Evolutionary conservation across 345 rosid species (phyloP), one percentile per base, ranked within the genome.

Genomic region (Pistacia vera): DNA sequence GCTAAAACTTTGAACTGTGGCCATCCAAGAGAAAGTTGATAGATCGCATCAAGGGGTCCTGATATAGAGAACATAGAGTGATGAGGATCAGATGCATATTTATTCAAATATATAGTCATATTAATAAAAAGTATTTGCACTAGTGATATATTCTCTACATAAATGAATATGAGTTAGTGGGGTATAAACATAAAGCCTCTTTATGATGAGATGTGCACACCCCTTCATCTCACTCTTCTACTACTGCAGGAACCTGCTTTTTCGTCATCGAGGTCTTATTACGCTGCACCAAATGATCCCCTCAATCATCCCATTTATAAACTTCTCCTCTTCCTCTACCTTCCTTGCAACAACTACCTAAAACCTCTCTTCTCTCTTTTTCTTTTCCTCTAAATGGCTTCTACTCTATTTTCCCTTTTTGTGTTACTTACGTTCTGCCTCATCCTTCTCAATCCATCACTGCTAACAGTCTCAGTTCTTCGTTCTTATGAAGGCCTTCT

Each of bases 101-200:
- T 64, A 71, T 80, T 75, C 81, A 61, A 44, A 71, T 36, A 78
- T 75, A 78, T 66, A 61, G 57, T 65, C 80, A 20, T 61, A 74
- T 49, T 5, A 41, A 41, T 41, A 41, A 41, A 76, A 81, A 79
- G 77, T 57, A 65, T 10, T 12, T 59, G 74, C 75, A 76, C 63
- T 69, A 41, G 9, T 41, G 67, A 48, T 74, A 82, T 77, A 78
- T 86, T 87, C 93, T 81, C 76, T 66, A 7, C 46, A 41, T 41
- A 41, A 5, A 41, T 41, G 9, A 41, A 74, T 80, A 63, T 70
- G 62, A 74, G 72, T 66, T 74, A 64, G 89, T 81, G 87, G 92
- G 90, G 94, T 88, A 83, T 87, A 82, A 83, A 80, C 83, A 33
- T 76, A 90, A 90, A 90, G 92, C 84, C 57, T 83, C 93, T 94